Base-by-base conservation (phyloP, 2,329 filamentous ascomycete species). In the Aspergillus sp. region DNA sequence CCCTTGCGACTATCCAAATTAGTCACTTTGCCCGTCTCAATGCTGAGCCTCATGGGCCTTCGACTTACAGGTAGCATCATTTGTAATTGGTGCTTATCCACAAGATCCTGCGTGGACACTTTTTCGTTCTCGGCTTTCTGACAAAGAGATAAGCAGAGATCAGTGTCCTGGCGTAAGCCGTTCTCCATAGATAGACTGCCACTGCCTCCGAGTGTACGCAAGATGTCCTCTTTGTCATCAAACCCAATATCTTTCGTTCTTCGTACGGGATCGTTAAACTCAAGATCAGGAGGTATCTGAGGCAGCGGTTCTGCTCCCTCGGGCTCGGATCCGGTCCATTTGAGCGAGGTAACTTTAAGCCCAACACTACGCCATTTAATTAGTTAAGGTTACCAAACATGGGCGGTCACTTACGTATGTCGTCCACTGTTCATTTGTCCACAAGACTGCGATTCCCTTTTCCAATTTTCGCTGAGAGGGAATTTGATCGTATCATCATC, bases 391-490 rank as follows among this genome's bases (percentile, higher is more conserved):
- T 41, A 39, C 12, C 12, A 36, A 9, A 19, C 41, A 32, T 9
- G 2, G n/a, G 5, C 1, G 5, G 17, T 5, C 13, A 65, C 70
- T 39, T 62, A 80, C 75, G 69, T 71, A 68, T 82, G 79, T 62
- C 70, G 78, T 43, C 74, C 74, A 19, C 76, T 74, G 41, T 75
- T 66, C 59, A 80, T 73, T 17, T 60, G 43, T 53, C 74, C 69
- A 66, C 72, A 70, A 10, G 67, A 65, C 55, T 73, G 69, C 2
- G 69, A 74, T 60, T 72, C 69, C 58, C 69, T 78, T 36, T 69
- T 68, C 78, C 78, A 80, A 9, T 74, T 74, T 6, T 76, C 69
- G 17, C 70, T 69, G 25, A 67, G 61, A 0, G 78, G 75, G 61
- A 79, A 81, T 30, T 67, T 65, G 8, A 81, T 65, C 1, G 62